Percentiles rank a stretch among this genome's conserved stretches.
Evolutionary conservation across 495 filamentous ascomycete genomes (phyloP).

Genomic region (Podospora pseudoanserina): DNA sequence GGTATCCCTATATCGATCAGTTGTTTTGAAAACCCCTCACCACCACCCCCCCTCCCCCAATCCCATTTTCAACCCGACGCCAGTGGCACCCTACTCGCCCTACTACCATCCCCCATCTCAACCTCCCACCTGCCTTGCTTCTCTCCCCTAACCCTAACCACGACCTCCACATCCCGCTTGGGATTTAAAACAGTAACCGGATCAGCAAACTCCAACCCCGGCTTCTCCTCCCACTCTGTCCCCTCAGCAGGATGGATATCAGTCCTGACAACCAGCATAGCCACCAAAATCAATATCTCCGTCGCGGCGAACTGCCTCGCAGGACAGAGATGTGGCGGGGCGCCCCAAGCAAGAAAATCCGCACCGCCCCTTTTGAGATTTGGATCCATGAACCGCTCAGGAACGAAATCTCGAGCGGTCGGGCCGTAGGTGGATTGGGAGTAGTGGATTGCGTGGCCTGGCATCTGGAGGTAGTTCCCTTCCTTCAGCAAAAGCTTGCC

Average conservation of each 20-base stretch:
- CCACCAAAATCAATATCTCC: constrained; percentile 3
- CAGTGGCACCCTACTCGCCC: not conserved
- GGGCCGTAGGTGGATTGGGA: not conserved
- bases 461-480: not conserved
- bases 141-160: not conserved
- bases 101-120: not conserved
- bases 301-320: not conserved
- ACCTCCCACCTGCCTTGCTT: not conserved
- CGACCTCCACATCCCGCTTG: not conserved
- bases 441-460: not conserved
- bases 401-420: not conserved
- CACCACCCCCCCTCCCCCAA: too few relatives aligned
- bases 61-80: not conserved
- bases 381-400: not conserved
- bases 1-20: too few relatives aligned
- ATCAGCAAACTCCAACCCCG: not conserved
- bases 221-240: not conserved
- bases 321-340: not conserved
- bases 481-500: not conserved
- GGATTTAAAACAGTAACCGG: not conserved
- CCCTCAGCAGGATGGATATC: not conserved
- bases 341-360: not conserved
- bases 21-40: too few relatives aligned
- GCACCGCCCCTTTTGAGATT: not conserved
- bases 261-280: not conserved